Conservation (phyloP, 164 flowering plant genomes). For the Aristolochia californica region DNA sequence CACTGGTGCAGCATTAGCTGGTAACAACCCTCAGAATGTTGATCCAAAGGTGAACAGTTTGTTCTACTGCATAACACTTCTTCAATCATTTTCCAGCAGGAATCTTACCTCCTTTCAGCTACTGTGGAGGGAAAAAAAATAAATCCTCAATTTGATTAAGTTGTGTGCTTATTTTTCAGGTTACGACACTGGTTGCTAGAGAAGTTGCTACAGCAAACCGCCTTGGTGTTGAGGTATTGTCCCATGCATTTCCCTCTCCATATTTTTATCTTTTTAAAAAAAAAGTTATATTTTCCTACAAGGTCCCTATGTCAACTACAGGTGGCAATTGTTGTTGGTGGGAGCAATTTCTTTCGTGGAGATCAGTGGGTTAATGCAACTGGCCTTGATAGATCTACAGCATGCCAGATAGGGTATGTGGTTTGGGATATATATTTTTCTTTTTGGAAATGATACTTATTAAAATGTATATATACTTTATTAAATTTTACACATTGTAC, state of each 20-base stretch:
- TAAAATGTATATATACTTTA: too few species aligned
- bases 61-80: background rate
- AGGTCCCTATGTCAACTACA: background rate
- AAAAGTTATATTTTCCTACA: too few species aligned
- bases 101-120: too few species aligned
- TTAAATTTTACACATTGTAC: too few species aligned
- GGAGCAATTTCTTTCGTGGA: slow-evolving; percentile 92
- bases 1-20: slow-evolving; percentile 82
- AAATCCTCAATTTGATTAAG: background rate
- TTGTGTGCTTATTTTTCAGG: slow-evolving; percentile 43
- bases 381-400: slow-evolving; percentile 75
- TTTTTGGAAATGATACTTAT: background rate
- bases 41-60: slow-evolving; percentile 71
- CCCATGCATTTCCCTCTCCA: too few species aligned
- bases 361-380: slow-evolving; percentile 78
- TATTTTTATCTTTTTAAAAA: background rate
- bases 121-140: too few species aligned
- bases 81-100: too few species aligned
- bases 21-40: slow-evolving; percentile 59
- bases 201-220: slow-evolving; percentile 76
- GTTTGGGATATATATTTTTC: background rate
- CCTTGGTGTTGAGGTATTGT: slow-evolving; percentile 72
- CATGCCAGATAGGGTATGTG: slow-evolving; percentile 83
- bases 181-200: slow-evolving; percentile 65
- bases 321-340: slow-evolving; percentile 96